phyloP scores from a whole-genome alignment of 305 asterid species.

The Caryopteris hybrid region DNA sequence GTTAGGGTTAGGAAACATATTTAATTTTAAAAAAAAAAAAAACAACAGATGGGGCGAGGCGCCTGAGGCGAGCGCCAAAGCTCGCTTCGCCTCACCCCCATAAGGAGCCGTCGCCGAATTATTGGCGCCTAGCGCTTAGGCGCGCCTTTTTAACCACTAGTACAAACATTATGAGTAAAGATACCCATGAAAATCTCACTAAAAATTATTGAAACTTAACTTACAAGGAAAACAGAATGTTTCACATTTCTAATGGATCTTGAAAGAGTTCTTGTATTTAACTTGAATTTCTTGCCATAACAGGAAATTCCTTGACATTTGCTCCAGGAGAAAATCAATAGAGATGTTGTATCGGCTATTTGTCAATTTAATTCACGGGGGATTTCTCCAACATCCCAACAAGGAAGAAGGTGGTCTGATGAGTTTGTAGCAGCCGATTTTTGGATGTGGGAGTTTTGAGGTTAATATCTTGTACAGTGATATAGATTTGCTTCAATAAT shows the following conservation, averaged over 20 bases:
- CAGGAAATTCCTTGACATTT: not conserved
- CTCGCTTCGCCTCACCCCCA: too few relatives aligned
- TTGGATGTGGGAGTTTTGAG: conserved; percentile 12
- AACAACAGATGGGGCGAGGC: too few relatives aligned
- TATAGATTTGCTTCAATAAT: not conserved
- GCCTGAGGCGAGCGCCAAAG: too few relatives aligned
- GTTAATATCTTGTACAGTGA: conserved; percentile 14
- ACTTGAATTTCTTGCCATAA: not conserved
- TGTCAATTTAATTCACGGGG: not conserved
- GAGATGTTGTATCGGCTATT: not conserved
- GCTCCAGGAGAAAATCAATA: not conserved
- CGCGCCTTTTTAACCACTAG: too few relatives aligned
- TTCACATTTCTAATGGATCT: not conserved
- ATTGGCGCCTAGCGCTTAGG: too few relatives aligned
- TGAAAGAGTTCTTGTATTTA: not conserved
- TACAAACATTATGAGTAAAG: not conserved
- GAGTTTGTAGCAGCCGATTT: not conserved
- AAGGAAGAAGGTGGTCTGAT: not conserved
- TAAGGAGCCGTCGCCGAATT: too few relatives aligned
- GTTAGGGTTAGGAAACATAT: too few relatives aligned
- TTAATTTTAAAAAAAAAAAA: too few relatives aligned
- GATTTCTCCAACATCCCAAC: too few relatives aligned
- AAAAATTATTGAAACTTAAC: not conserved
- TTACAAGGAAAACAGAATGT: not conserved
- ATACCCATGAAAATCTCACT: not conserved